phyloP scores from a whole-genome alignment of 2,329 filamentous ascomycete genomes.

The Curvularia verruculosa region DNA sequence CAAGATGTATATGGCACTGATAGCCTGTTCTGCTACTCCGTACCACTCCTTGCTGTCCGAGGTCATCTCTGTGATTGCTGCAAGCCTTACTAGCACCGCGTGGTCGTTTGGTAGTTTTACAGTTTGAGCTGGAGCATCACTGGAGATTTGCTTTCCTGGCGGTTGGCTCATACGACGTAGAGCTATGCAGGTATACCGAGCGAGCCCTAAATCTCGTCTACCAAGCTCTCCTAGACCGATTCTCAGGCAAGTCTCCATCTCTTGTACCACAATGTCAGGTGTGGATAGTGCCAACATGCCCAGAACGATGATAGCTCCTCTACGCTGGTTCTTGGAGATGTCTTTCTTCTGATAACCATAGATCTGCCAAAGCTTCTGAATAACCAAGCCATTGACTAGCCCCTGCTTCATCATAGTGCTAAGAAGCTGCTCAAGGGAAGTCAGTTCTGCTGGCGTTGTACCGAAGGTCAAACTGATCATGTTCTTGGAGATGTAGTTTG shows the following conservation, averaged over 20 bases:
- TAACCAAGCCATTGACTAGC: constrained; percentile 81
- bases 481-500: constrained; percentile 94
- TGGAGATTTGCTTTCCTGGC: constrained; percentile 68
- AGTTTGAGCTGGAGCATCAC: constrained; percentile 61
- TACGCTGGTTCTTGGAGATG: constrained; percentile 87
- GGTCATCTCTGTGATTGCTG: constrained; percentile 81
- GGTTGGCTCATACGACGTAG: constrained; percentile 84
- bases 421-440: constrained; percentile 90
- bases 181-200: constrained; percentile 95
- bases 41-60: constrained; percentile 93
- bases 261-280: constrained; percentile 89
- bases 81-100: constrained; percentile 79
- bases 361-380: constrained; percentile 95
- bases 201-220: constrained; percentile 80
- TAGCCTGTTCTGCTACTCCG: constrained; percentile 92
- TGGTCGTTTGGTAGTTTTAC: constrained; percentile 90
- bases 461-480: constrained; percentile 99
- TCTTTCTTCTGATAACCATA: constrained; percentile 89
- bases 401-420: constrained; percentile 98
- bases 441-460: constrained; percentile 91
- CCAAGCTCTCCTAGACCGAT: constrained; percentile 86
- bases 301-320: constrained; percentile 92
- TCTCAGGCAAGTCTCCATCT: constrained; percentile 92
- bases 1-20: constrained; percentile 91
- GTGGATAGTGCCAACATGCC: constrained; percentile 95